Evolutionary conservation across 257 asterid species (phyloP).

Genomic region (Eustoma russellianum): DNA sequence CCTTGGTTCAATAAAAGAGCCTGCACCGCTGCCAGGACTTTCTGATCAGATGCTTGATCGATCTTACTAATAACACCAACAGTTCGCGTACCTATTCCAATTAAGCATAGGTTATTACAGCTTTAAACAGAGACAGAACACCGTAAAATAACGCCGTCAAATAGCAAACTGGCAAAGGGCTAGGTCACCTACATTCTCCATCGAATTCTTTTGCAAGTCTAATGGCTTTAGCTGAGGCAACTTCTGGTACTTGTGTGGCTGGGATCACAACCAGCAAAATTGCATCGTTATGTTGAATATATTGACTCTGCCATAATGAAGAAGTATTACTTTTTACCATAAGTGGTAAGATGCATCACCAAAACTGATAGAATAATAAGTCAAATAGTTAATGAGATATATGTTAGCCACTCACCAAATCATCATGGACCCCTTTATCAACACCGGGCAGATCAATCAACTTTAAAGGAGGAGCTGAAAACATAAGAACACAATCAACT

Average conservation of each 20-base stretch:
- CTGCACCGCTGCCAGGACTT: constrained; percentile 89
- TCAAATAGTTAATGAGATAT: background rate
- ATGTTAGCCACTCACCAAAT: constrained; percentile 53
- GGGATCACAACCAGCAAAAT: constrained; percentile 83
- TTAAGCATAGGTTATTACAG: constrained; percentile 2
- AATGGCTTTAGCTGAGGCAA: constrained; percentile 82
- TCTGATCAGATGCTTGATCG: constrained; percentile 90
- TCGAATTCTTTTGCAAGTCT: constrained; percentile 94
- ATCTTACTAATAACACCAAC: constrained; percentile 91
- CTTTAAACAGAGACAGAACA: background rate
- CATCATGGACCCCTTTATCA: constrained; percentile 83
- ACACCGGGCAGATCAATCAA: constrained; percentile 96
- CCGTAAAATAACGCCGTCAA: background rate
- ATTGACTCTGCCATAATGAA: constrained; percentile 49
- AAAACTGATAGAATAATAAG: background rate
- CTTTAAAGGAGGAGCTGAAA: constrained; percentile 84
- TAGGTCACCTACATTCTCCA: constrained; percentile 71
- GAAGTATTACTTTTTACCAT: no score
- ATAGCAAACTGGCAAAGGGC: background rate
- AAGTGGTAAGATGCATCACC: no score
- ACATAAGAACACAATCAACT: constrained; percentile 33
- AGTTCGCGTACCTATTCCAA: constrained; percentile 70
- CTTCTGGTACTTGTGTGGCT: constrained; percentile 93
- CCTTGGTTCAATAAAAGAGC: constrained; percentile 90
- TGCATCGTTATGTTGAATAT: constrained; percentile 86